Conservation (phyloP, 192 early-diverging fungal genomes). For the Coemansia sp. region DNA sequence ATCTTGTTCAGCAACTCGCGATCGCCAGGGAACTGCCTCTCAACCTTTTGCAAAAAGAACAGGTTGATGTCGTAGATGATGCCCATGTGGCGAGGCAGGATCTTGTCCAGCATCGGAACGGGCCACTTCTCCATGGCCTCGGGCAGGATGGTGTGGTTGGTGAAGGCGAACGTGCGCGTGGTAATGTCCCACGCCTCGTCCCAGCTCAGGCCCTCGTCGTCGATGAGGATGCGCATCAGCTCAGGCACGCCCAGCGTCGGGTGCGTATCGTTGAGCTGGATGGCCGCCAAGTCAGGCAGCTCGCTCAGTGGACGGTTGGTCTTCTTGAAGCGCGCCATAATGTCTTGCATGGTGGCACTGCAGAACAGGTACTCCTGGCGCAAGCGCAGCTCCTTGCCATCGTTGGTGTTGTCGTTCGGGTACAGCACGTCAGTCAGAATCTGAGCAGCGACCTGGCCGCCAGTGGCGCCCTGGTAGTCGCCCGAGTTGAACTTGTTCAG, state of each 20-base stretch:
- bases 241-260: slow-evolving; percentile 94
- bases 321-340: slow-evolving; percentile 94
- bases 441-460: slow-evolving; percentile 90
- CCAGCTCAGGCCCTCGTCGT: slow-evolving; percentile 90
- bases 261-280: slow-evolving; percentile 99
- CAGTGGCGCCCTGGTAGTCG: slow-evolving; percentile 90
- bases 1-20: slow-evolving; percentile 82
- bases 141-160: slow-evolving; percentile 98
- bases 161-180: slow-evolving; percentile 92
- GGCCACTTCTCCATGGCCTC: slow-evolving; percentile 99
- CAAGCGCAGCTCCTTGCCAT: slow-evolving; percentile 93
- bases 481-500: slow-evolving; percentile 85
- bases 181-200: slow-evolving; percentile 94
- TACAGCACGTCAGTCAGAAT: slow-evolving; percentile 96
- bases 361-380: slow-evolving; percentile 99
- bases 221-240: slow-evolving; percentile 90
- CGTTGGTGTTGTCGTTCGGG: slow-evolving; percentile 98
- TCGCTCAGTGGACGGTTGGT: slow-evolving; percentile 79
- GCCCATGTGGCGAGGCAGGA: slow-evolving; percentile 96
- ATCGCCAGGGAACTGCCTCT: slow-evolving; percentile 83
- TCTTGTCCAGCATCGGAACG: slow-evolving; percentile 89
- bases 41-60: slow-evolving; percentile 96
- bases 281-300: slow-evolving; percentile 91
- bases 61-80: slow-evolving; percentile 99
- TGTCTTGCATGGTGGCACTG: slow-evolving; percentile 85